Evolutionary conservation across 2,329 filamentous ascomycete genomes (phyloP).

Genomic region (Aureobasidium sp.): DNA sequence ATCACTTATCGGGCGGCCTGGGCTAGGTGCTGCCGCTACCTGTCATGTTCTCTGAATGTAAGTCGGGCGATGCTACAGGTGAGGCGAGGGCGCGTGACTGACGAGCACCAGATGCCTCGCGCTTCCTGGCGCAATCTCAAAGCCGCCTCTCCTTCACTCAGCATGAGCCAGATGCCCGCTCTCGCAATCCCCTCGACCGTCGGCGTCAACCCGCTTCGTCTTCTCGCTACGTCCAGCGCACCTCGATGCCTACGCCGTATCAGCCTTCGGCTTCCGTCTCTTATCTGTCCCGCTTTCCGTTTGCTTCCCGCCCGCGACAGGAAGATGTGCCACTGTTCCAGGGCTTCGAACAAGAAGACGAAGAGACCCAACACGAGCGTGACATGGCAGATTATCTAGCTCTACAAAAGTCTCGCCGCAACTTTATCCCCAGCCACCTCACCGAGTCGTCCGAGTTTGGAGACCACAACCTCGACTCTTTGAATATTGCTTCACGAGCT

Average conservation of each 20-base stretch:
- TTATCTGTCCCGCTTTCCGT: constrained; percentile 66
- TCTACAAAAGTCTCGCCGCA: constrained; percentile 76
- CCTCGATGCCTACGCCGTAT: constrained; percentile 64
- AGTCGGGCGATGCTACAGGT: constrained; percentile 32
- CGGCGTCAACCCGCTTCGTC: constrained; percentile 34
- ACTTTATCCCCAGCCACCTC: constrained; percentile 75
- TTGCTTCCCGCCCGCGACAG: constrained; percentile 65
- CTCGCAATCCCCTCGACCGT: constrained; percentile 39
- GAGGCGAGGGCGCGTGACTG: constrained; percentile 34
- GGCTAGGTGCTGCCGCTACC: not conserved
- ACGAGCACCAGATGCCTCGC: constrained; percentile 70
- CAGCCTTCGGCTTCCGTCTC: constrained; percentile 54
- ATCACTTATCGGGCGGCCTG: not conserved
- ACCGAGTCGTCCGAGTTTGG: constrained; percentile 81
- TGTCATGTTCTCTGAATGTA: constrained; percentile 83
- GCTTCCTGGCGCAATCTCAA: constrained; percentile 93
- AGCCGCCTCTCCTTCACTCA: constrained; percentile 70
- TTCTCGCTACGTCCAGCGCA: constrained; percentile 41
- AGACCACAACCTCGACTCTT: constrained; percentile 42
- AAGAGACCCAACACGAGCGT: constrained; percentile 79
- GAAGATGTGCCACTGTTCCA: constrained; percentile 86
- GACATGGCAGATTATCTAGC: constrained; percentile 94
- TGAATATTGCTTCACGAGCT: not conserved
- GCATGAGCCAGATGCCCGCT: constrained; percentile 32
- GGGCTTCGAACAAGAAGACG: constrained; percentile 86